Conservation (phyloP, 2,329 filamentous ascomycete genomes). For the Fusarium mexicanum region DNA sequence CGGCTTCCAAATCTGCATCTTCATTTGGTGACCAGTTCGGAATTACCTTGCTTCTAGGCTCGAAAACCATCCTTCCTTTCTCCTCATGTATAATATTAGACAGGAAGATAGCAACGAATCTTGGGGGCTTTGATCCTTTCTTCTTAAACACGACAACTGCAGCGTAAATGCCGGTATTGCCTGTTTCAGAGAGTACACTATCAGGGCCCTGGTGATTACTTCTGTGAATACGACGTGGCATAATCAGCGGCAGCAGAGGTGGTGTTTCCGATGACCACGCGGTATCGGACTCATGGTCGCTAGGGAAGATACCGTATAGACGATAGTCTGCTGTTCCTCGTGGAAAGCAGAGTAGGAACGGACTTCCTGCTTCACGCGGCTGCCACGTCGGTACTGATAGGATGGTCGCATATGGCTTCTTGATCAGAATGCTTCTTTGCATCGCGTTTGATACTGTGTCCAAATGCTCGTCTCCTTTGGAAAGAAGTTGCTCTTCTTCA, state of each 20-base stretch:
- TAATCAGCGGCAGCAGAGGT: background rate
- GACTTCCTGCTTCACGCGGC: background rate
- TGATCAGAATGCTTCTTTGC: background rate
- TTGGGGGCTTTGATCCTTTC: fast-evolving
- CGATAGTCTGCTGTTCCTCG: background rate
- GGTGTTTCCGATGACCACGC: background rate
- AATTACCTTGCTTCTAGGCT: background rate
- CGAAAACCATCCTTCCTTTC: background rate
- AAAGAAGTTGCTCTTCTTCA: background rate
- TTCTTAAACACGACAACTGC: background rate
- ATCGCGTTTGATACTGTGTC: background rate
- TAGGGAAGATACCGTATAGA: background rate
- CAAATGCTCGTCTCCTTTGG: too few relatives aligned
- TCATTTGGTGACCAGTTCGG: background rate
- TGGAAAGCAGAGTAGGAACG: background rate
- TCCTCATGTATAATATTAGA: background rate
- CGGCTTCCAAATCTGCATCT: background rate
- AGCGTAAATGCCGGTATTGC: background rate
- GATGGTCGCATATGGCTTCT: background rate
- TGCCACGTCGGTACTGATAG: background rate
- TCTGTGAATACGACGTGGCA: too few relatives aligned
- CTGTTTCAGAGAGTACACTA: too few relatives aligned
- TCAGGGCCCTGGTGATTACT: too few relatives aligned
- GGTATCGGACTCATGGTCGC: fast-evolving
- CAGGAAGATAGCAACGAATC: background rate